phyloP scores from a whole-genome alignment of 176 grass and related monocot genomes.

The Ensete ventricosum region DNA sequence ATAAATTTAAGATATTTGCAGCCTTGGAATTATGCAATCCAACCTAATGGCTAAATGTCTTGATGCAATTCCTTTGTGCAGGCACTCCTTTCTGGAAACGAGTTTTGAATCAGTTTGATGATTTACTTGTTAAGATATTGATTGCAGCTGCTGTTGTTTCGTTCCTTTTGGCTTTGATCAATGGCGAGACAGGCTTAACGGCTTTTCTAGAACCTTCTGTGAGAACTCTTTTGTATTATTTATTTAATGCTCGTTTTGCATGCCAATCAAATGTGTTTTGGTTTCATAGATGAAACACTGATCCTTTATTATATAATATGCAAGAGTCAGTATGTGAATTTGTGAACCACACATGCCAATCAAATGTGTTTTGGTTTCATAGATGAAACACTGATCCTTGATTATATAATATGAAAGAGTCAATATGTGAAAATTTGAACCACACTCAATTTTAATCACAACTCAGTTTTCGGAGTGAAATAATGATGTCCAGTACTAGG shows the following conservation, averaged over 20 bases:
- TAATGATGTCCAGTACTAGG: too few species aligned
- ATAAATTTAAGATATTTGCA: too few species aligned
- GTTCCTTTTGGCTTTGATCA: constrained; percentile 83
- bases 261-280: neutral
- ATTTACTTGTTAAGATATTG: constrained; percentile 99
- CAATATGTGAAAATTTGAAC: neutral
- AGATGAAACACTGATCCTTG: neutral
- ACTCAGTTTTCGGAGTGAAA: too few species aligned
- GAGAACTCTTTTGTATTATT: constrained; percentile 21
- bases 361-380: neutral
- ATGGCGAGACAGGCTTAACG: constrained; percentile 77
- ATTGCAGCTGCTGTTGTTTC: constrained; percentile 84
- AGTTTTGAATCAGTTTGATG: constrained; percentile 96
- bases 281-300: neutral
- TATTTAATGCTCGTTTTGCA: neutral
- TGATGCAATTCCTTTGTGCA: constrained; percentile 26
- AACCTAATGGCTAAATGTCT: neutral
- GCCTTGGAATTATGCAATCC: neutral
- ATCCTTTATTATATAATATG: neutral
- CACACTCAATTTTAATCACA: neutral
- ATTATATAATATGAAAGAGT: neutral
- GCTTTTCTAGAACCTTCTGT: constrained; percentile 98
- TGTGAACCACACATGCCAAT: neutral
- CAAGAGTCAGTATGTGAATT: neutral
- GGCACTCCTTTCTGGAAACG: constrained; percentile 93